Evolutionary conservation across 768 basidiomycete genomes (phyloP), one percentile per base, ranked within the genome.

Genomic region (Lentinus brumalis): DNA sequence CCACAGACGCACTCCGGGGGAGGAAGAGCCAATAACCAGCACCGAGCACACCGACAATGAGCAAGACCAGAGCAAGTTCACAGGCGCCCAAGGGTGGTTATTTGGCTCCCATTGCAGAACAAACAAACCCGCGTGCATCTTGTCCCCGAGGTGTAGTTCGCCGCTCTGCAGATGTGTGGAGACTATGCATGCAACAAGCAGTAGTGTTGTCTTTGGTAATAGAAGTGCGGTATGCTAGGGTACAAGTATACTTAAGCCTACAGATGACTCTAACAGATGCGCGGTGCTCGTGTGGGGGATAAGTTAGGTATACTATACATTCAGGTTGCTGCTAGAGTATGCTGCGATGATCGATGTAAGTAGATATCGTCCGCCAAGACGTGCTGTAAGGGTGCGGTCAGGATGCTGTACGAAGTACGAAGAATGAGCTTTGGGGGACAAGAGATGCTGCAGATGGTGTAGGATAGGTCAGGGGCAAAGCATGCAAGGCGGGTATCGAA

Each of bases 241-340:
- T 61, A 61, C 54, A 61, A 16, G 44, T 45, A 45, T 15, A 21
- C 9, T n/a, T 16, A 45, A 62, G 57, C 62, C 53, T 63, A 59
- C 57, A 63, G 51, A 59, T 60, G 53, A 56, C 54, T 61, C 64
- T 62, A 65, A 58, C 60, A 62, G 50, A 45, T 40, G 29, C 41
- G 38, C 9, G n/a, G 50, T 10, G 55, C 38, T 35, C 50, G 55
- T 38, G 47, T 39, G 54, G 45, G 53, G 53, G 42, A 65, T 65
- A 65, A 65, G 57, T 65, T 65, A 65, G 56, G 53, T 61, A 59
- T 65, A 65, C 60, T 46, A 65, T 65, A 65, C 60, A 65, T 52
- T 26, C 21, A 26, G 21, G 21, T 26, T 52, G 30, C 49, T 56
- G 60, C 51, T 58, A 61, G 57, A 49, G 57, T 65, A 60, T 38